phyloP scores from a whole-genome alignment of 345 rosid genomes.

The Arabidopsis arenosa region DNA sequence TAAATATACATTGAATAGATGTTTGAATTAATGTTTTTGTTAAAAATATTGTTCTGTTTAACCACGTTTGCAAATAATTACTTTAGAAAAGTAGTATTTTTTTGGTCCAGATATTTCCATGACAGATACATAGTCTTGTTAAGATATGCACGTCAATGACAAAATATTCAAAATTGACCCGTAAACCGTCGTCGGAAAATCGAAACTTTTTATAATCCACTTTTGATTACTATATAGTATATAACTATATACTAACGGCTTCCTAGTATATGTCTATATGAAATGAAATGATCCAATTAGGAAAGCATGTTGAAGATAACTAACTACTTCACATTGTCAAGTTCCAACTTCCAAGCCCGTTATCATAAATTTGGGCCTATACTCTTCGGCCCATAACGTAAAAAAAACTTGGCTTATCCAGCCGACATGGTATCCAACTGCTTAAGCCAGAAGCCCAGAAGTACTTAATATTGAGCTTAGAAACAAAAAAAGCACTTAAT shows the following conservation, averaged over 20 bases:
- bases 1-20: too few species aligned
- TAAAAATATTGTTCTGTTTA: not conserved
- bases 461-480: not conserved
- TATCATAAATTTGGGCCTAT: not conserved
- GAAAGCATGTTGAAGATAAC: not conserved
- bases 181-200: slow-evolving; percentile 35
- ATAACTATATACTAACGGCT: not conserved
- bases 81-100: not conserved
- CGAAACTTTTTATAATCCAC: not conserved
- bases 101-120: not conserved
- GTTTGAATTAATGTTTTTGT: too few species aligned
- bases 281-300: not conserved
- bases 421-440: not conserved
- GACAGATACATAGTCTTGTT: slow-evolving; percentile 11
- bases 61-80: not conserved
- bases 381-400: not conserved
- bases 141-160: slow-evolving; percentile 24
- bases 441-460: too few species aligned
- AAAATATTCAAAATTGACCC: not conserved
- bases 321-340: not conserved
- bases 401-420: not conserved
- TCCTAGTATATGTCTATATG: not conserved
- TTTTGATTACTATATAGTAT: not conserved
- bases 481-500: not conserved
- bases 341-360: not conserved